These are phyloP conservation scores for Euryodendron excelsum DNA, from an alignment of 148 eudicot species.

Conservation along the genomic window DNA sequence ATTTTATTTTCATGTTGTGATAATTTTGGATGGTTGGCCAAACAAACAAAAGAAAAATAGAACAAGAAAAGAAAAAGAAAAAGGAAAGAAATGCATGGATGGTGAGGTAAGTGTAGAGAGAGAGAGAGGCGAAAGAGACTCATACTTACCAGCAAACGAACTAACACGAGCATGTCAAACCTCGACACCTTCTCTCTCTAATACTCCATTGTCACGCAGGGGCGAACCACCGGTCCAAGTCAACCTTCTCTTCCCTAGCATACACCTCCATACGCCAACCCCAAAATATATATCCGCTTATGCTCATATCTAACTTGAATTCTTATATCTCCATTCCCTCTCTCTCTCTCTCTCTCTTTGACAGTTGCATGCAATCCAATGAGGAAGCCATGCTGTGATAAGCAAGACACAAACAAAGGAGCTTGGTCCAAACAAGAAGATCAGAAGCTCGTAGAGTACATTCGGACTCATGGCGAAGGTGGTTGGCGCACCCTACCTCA, in stretches of 20 bases:
- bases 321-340: too few relatives aligned
- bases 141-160: slow-evolving; percentile 1
- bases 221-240: slow-evolving; percentile 27
- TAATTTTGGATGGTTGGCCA: too few relatives aligned
- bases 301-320: background rate
- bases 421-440: slow-evolving; percentile 43
- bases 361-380: slow-evolving; percentile 3
- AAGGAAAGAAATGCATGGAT: too few relatives aligned
- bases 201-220: background rate
- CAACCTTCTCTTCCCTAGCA: background rate
- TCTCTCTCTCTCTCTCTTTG: background rate
- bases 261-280: background rate
- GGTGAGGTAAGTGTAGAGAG: background rate
- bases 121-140: background rate
- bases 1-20: too few relatives aligned
- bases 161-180: background rate
- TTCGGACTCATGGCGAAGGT: slow-evolving; percentile 30
- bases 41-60: too few relatives aligned
- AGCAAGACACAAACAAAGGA: slow-evolving; percentile 30
- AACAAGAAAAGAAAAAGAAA: too few relatives aligned
- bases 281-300: background rate
- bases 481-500: slow-evolving; percentile 35
- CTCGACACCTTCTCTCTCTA: background rate
- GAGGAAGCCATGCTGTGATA: slow-evolving; percentile 38
- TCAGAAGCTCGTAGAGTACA: slow-evolving; percentile 30